Base-by-base conservation (phyloP, 192 early-diverging fungal genomes). In the Backusella australiensis region DNA sequence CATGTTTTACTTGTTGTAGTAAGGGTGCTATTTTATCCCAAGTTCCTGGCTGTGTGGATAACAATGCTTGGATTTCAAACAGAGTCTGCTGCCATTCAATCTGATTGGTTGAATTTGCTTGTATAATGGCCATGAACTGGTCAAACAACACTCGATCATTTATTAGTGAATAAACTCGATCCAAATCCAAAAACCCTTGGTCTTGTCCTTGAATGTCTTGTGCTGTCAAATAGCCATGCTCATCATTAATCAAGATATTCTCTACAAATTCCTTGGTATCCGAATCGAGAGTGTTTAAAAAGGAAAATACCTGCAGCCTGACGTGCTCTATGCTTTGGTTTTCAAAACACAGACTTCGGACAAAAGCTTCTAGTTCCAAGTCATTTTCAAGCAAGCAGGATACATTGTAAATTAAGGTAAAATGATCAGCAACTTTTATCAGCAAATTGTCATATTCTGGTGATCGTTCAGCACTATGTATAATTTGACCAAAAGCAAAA, bases 101-200 rank as follows among this genome's bases (percentile, higher is more conserved):
- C 5, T 44, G 21, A 44, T 41, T 44, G 6, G 41, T 29, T 29
- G 70, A 23, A 46, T 71, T 71, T 49, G 39, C 21, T 34, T 71
- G 70, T 42, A 71, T 44, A 32, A 71, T 49, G 21, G 70, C 70
- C 70, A 71, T 71, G 4, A 71, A 71, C 26, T 71, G 70, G 42
- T 71, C 70, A 34, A 71, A 71, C 14, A 71, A 12, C 4, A 32
- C 29, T 14, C 7, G 42, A 34, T 71, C 70, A 3, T 49, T 26
- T 17, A 71, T 29, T 1, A 46, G 41, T 9, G 23, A 39, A 49
- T 49, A 71, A 0, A 71, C 70, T 14, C 70, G 39, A 49, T 71
- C 44, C 23, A 71, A 8, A 49, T 71, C 70, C 11, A 71, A 26
- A 49, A 71, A 49, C 6, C 70, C 70, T 32, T 71, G 39, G 2